Conservation (phyloP, 2,329 filamentous ascomycete genomes). For the Neurospora sp. region DNA sequence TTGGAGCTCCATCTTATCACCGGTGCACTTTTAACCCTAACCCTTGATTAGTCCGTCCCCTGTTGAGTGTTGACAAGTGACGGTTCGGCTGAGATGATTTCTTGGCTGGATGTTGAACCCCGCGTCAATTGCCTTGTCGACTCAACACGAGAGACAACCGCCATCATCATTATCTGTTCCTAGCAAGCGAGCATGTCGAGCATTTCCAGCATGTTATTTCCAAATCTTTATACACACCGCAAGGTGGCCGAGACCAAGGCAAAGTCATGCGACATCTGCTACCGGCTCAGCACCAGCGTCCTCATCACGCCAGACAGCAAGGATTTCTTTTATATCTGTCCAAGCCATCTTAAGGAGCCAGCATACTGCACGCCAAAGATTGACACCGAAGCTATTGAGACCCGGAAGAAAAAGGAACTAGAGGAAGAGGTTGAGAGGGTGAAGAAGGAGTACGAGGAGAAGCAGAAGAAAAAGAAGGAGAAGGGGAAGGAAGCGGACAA, state of each 20-base stretch:
- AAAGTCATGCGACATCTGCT: conserved; percentile 85
- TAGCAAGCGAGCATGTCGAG: neutral
- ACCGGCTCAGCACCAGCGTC: conserved; percentile 77
- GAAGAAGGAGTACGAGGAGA: conserved; percentile 71
- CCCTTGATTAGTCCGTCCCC: neutral
- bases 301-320: conserved; percentile 84
- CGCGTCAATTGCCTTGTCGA: neutral
- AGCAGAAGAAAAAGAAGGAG: conserved; percentile 56
- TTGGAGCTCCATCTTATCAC: neutral
- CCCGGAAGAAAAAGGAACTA: conserved; percentile 54
- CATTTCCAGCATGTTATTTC: conserved; percentile 39
- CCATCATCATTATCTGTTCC: neutral
- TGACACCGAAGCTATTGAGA: conserved; percentile 55
- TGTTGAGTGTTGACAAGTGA: neutral
- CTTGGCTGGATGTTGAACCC: neutral
- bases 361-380: conserved; percentile 70
- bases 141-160: neutral
- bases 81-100: neutral
- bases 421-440: conserved; percentile 54
- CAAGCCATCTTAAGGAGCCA: conserved; percentile 69
- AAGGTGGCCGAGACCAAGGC: conserved; percentile 76
- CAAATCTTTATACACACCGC: conserved; percentile 76
- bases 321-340: conserved; percentile 91
- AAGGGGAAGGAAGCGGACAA: conserved; percentile 52
- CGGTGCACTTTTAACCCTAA: neutral